A percentile compares a stretch with the other conserved stretches of the same genome.
Evolutionary conservation across 352 stramenopile genomes (phyloP).

Genomic region (Saprolegnia diclina): DNA sequence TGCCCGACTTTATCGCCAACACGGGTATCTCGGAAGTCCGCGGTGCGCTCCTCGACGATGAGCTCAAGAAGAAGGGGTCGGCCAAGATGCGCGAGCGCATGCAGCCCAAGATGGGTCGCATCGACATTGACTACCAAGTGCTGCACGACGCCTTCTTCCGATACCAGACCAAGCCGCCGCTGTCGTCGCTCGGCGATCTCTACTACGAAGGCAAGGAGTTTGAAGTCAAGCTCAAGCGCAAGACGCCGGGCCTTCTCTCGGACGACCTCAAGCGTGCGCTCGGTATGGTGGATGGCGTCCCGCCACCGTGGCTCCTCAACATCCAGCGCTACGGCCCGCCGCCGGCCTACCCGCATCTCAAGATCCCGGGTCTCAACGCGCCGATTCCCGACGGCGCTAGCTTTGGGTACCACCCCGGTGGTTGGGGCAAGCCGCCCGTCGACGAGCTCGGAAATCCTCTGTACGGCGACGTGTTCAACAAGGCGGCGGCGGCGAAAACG

Average conservation of each 20-base stretch:
- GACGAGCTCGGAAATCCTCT: constrained; percentile 93
- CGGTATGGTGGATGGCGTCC: constrained; percentile 89
- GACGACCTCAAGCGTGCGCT: constrained; percentile 87
- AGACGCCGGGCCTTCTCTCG: constrained; percentile 86
- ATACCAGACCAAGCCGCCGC: constrained; percentile 96
- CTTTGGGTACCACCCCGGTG: constrained; percentile 95
- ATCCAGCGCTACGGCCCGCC: constrained; percentile 98
- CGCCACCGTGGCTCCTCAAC: constrained; percentile 97
- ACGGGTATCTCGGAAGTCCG: constrained; percentile 88
- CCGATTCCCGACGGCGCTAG: constrained; percentile 90
- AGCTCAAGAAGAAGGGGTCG: constrained; percentile 87
- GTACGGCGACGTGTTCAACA: constrained; percentile 95
- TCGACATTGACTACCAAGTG: constrained; percentile 98
- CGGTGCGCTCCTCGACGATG: constrained; percentile 65
- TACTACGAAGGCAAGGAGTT: constrained; percentile 99
- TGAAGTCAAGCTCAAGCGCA: constrained; percentile 86
- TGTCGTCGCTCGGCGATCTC: constrained; percentile 78
- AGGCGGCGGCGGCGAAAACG: constrained; percentile 29
- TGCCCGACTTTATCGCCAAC: constrained; percentile 97
- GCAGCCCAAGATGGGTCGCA: constrained; percentile 92
- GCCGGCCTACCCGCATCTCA: constrained; percentile 93
- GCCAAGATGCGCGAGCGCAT: constrained; percentile 90
- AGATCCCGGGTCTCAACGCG: constrained; percentile 96
- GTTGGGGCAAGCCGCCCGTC: constrained; percentile 97
- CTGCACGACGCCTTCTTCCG: constrained; percentile 99